A percentile compares a stretch with the other conserved stretches of the same genome.
Conservation (phyloP, 1,284 basidiomycete genomes). For the Rhizopogon parksii region DNA sequence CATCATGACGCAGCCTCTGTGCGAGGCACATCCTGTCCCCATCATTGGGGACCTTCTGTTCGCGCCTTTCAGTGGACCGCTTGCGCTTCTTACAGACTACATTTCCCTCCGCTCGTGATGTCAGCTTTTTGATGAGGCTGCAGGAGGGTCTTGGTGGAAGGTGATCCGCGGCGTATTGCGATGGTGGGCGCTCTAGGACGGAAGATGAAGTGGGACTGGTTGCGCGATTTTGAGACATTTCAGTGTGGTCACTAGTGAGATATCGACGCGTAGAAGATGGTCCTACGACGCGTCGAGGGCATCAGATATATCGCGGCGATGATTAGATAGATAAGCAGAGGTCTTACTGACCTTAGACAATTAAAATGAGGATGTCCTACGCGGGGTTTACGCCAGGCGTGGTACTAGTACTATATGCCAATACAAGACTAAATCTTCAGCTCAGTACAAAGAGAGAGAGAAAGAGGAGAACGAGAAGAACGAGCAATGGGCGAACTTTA, state of each 20-base stretch:
- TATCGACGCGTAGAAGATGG: neutral
- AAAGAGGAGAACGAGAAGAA: neutral
- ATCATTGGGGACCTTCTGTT: neutral
- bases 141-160: neutral
- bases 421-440: neutral
- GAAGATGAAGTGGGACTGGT: neutral
- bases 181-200: constrained; percentile 1
- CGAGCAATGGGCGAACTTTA: neutral
- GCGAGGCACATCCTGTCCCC: constrained; percentile 2
- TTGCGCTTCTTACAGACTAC: constrained; percentile 1
- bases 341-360: neutral
- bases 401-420: neutral
- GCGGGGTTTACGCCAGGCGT: neutral
- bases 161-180: neutral
- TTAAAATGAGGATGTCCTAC: neutral
- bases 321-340: neutral
- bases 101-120: neutral
- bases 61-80: neutral
- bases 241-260: neutral
- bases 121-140: neutral
- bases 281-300: neutral
- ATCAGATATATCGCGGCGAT: neutral
- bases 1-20: neutral
- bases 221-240: neutral
- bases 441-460: neutral